Conservation (phyloP, 73 alveolate species). For the Halteria grandinella region DNA sequence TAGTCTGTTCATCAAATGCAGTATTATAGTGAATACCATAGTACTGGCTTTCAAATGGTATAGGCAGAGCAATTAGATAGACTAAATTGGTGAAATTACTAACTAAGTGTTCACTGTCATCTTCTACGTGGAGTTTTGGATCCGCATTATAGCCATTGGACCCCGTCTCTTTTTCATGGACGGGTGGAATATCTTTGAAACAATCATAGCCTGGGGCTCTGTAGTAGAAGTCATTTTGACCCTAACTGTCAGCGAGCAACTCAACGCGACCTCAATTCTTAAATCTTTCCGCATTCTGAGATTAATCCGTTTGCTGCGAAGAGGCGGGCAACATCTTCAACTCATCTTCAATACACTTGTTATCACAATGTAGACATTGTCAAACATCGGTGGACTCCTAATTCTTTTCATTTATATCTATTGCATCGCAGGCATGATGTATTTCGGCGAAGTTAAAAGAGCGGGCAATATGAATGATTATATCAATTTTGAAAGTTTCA, state of each 20-base stretch:
- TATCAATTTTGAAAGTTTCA: conserved; percentile 50
- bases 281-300: conserved; percentile 69
- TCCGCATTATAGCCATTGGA: conserved; percentile 60
- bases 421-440: conserved; percentile 55
- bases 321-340: conserved; percentile 29
- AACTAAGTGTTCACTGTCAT: conserved; percentile 64
- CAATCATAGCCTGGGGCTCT: conserved; percentile 67
- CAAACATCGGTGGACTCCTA: conserved; percentile 63
- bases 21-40: conserved; percentile 14
- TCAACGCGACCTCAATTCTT: conserved; percentile 61
- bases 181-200: conserved; percentile 76
- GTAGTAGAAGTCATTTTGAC: conserved; percentile 59
- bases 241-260: conserved; percentile 7
- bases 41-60: conserved; percentile 11
- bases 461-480: conserved; percentile 33
- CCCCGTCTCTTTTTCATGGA: conserved; percentile 49
- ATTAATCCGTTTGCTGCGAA: conserved; percentile 53
- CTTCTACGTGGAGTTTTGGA: conserved; percentile 61
- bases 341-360: conserved; percentile 55
- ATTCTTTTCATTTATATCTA: conserved; percentile 47
- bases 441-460: conserved; percentile 49
- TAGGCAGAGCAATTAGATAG: not conserved
- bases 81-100: not conserved
- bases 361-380: conserved; percentile 54
- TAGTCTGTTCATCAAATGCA: conserved; percentile 20